Base-by-base conservation (phyloP, 768 basidiomycete species). In the Sarcodon aspratus region DNA sequence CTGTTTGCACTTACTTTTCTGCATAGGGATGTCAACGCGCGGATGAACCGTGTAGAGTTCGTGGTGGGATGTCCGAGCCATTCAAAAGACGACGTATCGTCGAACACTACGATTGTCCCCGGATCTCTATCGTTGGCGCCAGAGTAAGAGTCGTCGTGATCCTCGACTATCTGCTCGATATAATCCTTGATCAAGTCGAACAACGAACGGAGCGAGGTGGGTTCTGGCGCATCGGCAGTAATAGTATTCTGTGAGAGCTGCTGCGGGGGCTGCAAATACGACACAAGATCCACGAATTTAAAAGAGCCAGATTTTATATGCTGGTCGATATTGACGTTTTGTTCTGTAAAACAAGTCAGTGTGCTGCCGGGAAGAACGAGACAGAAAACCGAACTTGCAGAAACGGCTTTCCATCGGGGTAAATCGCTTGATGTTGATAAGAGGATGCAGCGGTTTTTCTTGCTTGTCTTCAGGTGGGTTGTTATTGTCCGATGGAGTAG, bases 71-170 rank as follows among this genome's bases (percentile, higher is more conserved):
- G 66, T 1, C 86, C 87, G 13, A 82, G 74, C 85, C 86, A 90
- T 57, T 83, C 76, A 1, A 89, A 69, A 36, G 74, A 68, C 0
- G 81, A 62, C 38, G 85, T 66, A 48, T 85, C 83, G 52, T 90
- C 87, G n/a, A 89, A 56, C 40, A 90, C 74, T 17, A 89, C 68
- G 10, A 86, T 62, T 9, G 58, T 47, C 7, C 57, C 56, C 32
- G 52, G 7, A 5, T 42, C 40, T 27, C 21, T 27, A 27, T 27
- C 21, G 5, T 27, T 27, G 21, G 3, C 21, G 21, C 21, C 21
- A 27, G 21, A 27, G 21, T 27, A 5, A 27, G 21, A 27, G 21
- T 27, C 50, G 0, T 56, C 49, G 7, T 44, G 50, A 5, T 51
- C 52, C 1, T 18, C 31, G 48, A 11, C 52, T 44, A 3, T 17